Percentiles rank a stretch among this genome's conserved stretches.
phyloP scores from a whole-genome alignment of 306 rosid species.

The Prunus armeniaca region DNA sequence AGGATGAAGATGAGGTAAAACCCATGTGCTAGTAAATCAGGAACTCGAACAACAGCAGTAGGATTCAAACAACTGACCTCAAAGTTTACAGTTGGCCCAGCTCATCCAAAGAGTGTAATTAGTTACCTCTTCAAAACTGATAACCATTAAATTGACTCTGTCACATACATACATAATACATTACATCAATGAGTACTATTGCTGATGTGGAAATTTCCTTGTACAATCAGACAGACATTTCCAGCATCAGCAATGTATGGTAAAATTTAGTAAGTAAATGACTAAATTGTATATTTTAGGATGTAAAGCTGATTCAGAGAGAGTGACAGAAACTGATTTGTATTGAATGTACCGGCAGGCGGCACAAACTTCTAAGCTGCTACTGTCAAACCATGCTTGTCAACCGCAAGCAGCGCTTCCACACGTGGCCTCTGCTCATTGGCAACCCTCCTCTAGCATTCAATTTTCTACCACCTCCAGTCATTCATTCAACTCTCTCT shows the following conservation, averaged over 20 bases:
- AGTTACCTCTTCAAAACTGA: too few relatives aligned
- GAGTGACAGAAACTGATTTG: conserved; percentile 10
- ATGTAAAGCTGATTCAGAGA: not conserved
- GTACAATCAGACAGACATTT: not conserved
- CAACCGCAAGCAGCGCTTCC: conserved; percentile 5
- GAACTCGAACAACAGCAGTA: too few relatives aligned
- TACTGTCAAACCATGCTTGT: conserved; percentile 9
- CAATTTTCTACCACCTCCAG: not conserved
- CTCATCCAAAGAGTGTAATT: too few relatives aligned
- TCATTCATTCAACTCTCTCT: not conserved
- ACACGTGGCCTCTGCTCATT: conserved; percentile 20
- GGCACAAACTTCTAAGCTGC: conserved; percentile 26
- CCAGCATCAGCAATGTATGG: not conserved
- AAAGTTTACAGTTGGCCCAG: too few relatives aligned
- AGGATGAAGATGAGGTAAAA: too few relatives aligned
- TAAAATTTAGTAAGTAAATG: not conserved
- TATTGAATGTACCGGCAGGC: conserved; percentile 33
- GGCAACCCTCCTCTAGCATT: not conserved
- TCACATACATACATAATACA: too few relatives aligned
- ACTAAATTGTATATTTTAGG: not conserved
- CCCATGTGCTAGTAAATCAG: too few relatives aligned
- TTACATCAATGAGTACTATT: not conserved
- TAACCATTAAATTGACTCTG: too few relatives aligned
- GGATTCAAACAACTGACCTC: too few relatives aligned
- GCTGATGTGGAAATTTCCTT: not conserved